phyloP scores from a whole-genome alignment of 1,139 yeast species.

The Taphrina confusa region DNA sequence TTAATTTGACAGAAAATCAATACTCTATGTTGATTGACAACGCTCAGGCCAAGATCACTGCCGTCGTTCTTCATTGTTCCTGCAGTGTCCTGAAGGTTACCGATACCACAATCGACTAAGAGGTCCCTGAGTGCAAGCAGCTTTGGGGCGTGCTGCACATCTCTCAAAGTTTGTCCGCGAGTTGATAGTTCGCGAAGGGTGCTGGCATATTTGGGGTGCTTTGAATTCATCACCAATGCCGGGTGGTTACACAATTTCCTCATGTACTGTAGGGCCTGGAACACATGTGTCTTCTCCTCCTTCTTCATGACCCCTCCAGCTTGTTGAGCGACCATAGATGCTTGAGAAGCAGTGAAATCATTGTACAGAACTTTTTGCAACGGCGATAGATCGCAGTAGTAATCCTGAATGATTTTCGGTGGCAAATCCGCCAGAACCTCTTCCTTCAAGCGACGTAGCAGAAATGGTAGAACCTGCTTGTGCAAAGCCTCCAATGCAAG shows the following conservation, averaged over 20 bases:
- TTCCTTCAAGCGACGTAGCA: slow-evolving; percentile 92
- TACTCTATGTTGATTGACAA: slow-evolving; percentile 93
- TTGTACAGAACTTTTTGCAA: slow-evolving; percentile 83
- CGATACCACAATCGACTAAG: slow-evolving; percentile 92
- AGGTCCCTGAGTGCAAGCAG: slow-evolving; percentile 77
- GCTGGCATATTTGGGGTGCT: slow-evolving; percentile 78
- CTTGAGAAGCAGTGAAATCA: slow-evolving; percentile 88
- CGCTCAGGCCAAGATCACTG: slow-evolving; percentile 58
- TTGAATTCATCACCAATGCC: slow-evolving; percentile 78
- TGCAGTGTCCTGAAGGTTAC: slow-evolving; percentile 51
- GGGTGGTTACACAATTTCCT: slow-evolving; percentile 97
- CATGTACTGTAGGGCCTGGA: slow-evolving; percentile 97
- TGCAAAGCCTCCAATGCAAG: slow-evolving; percentile 93
- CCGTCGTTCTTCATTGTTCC: slow-evolving; percentile 43
- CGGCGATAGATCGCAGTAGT: slow-evolving; percentile 92
- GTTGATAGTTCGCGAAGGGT: slow-evolving; percentile 62
- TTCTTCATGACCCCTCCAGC: slow-evolving; percentile 50
- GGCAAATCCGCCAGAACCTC: slow-evolving; percentile 95
- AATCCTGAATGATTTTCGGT: slow-evolving; percentile 97
- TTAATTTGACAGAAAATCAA: slow-evolving; percentile 93
- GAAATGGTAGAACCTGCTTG: slow-evolving; percentile 93
- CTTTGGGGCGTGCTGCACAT: slow-evolving; percentile 87
- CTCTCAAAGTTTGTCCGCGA: slow-evolving; percentile 63
- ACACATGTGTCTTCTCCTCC: slow-evolving; percentile 81
- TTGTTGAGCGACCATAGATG: slow-evolving; percentile 58